Evolutionary conservation across 768 basidiomycete genomes (phyloP).

Genomic region (Kwoniella dejecticola): DNA sequence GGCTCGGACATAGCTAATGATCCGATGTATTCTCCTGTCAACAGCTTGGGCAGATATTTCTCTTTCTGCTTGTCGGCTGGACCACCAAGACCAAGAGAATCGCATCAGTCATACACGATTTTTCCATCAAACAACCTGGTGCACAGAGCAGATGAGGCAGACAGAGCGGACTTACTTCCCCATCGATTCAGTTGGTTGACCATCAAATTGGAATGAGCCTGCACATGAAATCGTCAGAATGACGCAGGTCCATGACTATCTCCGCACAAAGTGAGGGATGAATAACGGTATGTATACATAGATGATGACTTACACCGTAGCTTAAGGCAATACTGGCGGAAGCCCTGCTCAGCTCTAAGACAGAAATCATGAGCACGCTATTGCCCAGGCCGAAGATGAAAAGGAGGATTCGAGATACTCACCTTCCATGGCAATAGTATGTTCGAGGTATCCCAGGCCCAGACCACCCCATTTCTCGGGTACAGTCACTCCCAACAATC

Average conservation of each 20-base stretch:
- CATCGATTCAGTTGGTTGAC: slow-evolving; percentile 50
- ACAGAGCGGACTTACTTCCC: slow-evolving; percentile 36
- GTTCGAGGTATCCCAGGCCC: slow-evolving; percentile 78
- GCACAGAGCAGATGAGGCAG: no score
- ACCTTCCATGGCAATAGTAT: slow-evolving; percentile 91
- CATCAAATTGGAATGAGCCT: slow-evolving; percentile 52
- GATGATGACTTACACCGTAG: slow-evolving; percentile 49
- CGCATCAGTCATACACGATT: no score
- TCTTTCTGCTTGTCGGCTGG: slow-evolving; percentile 66
- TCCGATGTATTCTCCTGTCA: slow-evolving; percentile 74
- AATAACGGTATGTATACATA: no score
- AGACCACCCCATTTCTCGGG: slow-evolving; percentile 79
- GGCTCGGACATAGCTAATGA: slow-evolving; percentile 93
- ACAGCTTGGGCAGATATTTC: slow-evolving; percentile 78
- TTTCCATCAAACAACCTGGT: no score
- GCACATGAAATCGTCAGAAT: not conserved
- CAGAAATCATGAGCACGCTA: no score
- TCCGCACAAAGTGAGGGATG: no score
- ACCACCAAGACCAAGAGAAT: not conserved
- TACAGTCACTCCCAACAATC: slow-evolving; percentile 63
- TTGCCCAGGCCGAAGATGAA: not conserved
- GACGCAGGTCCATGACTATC: no score
- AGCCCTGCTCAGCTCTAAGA: slow-evolving; percentile 70
- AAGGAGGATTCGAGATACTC: slow-evolving; percentile 9
- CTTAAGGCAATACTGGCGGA: slow-evolving; percentile 85